Base-by-base conservation (phyloP, 139 green algal genomes). In the Chlamydomonas applanata region DNA sequence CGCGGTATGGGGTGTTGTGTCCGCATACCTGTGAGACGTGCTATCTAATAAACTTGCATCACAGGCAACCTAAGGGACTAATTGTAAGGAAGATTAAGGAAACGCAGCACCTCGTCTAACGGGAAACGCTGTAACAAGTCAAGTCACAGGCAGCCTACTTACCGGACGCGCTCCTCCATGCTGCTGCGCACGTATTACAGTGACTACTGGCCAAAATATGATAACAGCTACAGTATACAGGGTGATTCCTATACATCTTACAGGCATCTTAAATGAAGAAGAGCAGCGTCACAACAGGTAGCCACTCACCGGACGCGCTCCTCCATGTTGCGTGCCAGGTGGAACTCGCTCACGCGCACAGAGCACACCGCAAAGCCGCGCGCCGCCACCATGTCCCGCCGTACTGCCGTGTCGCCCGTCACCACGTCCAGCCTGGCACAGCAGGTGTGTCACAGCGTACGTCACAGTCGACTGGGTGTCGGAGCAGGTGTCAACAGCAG, bases 321-420 rank as follows among this genome's bases (percentile, higher is more conserved):
- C 59, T 66, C 59, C 9, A 9, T 35, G n/a, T 34, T 67, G 32
- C 34, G 36, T 4, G 72, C 17, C 11, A 20, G 3, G 61, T 68
- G 52, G 25, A 32, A 57, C 17, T 79, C 73, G 32, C 33, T 73
- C 20, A 19, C 53, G 53, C 73, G 71, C 1, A 79, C 54, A n/a
- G 73, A 25, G 32, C 27, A 52, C 17, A 79, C 16, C 14, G 36
- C 52, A 27, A 68, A 73, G 33, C 73, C 73, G 2, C 65, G 52
- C 9, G 52, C 73, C 25, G 73, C 63, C 52, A 79, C 46, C 35
- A 73, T 44, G 34, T 40, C 36, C 34, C 71, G 40, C 7, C 73
- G 64, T 49, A 72, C n/a, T 34, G 54, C 29, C 2, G 71, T 68
- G 14, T 54, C 62, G 13, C 73, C 73, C 9, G 71, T 40, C 32